Evolutionary conservation across 2,329 filamentous ascomycete species (phyloP).

Genomic region (Penicillium sp.): DNA sequence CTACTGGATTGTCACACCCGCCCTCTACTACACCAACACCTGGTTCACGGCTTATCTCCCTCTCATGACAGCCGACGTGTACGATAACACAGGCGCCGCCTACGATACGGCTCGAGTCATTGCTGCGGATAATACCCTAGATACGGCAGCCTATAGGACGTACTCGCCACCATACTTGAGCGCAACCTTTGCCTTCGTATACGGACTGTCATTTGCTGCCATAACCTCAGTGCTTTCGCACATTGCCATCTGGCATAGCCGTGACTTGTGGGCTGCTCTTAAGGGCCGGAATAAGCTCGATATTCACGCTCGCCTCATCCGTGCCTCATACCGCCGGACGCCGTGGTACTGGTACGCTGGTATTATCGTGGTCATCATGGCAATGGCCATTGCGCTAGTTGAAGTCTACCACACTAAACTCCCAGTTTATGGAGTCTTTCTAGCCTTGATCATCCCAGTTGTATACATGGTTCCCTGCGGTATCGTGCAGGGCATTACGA

Average conservation of each 20-base stretch:
- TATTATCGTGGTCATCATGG: constrained; percentile 35
- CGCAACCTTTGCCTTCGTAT: constrained; percentile 52
- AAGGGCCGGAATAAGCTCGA: constrained; percentile 41
- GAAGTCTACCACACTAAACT: constrained; percentile 46
- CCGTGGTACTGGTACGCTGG: constrained; percentile 46
- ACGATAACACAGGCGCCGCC: constrained; percentile 46
- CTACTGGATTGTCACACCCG: constrained; percentile 37
- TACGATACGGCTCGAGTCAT: constrained; percentile 62
- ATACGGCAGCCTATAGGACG: constrained; percentile 58
- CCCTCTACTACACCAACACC: constrained; percentile 32
- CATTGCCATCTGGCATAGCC: constrained; percentile 29
- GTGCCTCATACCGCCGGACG: constrained; percentile 34
- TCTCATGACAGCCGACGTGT: constrained; percentile 29
- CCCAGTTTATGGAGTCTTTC: constrained; percentile 45
- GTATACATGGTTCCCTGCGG: constrained; percentile 47
- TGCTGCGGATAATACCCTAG: constrained; percentile 52
- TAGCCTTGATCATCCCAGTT: constrained; percentile 42
- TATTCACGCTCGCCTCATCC: constrained; percentile 44
- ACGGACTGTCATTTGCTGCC: constrained; percentile 64
- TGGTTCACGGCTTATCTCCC: constrained; percentile 32
- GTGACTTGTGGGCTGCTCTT: constrained; percentile 30
- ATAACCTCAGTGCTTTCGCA: constrained; percentile 51
- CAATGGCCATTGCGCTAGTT: constrained; percentile 33
- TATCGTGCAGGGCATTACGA: constrained; percentile 46
- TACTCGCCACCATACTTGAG: constrained; percentile 64